A percentile compares a stretch with the other conserved stretches of the same genome.
phyloP scores from a whole-genome alignment of 169 alveolate species.

The Cryptosporidium ubiquitum region DNA sequence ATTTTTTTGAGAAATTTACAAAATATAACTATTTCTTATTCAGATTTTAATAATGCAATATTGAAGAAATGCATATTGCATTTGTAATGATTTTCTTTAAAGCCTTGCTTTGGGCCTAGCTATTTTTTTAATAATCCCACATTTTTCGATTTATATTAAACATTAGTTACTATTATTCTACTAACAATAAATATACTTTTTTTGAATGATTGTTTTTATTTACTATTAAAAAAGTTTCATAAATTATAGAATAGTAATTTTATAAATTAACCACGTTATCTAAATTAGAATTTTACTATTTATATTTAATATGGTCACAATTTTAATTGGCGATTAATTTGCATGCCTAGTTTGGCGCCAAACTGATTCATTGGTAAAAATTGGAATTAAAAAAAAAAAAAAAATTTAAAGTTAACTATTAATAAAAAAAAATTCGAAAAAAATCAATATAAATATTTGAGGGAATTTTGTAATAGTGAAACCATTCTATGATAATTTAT shows the following conservation, averaged over 20 bases:
- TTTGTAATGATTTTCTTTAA: neutral
- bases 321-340: too few species aligned
- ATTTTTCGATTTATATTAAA: too few species aligned
- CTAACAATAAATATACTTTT: neutral
- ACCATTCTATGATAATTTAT: neutral
- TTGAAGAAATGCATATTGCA: too few species aligned
- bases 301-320: neutral
- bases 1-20: neutral
- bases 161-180: too few species aligned
- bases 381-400: neutral
- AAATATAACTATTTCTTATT: too few species aligned
- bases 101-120: neutral
- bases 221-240: too few species aligned
- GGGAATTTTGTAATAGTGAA: neutral
- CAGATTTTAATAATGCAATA: neutral
- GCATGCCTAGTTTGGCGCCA: neutral
- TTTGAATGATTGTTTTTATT: too few species aligned
- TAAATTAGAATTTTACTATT: too few species aligned
- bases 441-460: neutral
- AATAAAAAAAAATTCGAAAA: neutral
- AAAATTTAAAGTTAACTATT: too few species aligned
- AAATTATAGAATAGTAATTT: too few species aligned
- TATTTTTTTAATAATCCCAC: too few species aligned
- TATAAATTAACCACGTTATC: too few species aligned
- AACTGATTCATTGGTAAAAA: neutral